Conservation (phyloP, 1,139 yeast species). For the Saccharomyces hybrid region DNA sequence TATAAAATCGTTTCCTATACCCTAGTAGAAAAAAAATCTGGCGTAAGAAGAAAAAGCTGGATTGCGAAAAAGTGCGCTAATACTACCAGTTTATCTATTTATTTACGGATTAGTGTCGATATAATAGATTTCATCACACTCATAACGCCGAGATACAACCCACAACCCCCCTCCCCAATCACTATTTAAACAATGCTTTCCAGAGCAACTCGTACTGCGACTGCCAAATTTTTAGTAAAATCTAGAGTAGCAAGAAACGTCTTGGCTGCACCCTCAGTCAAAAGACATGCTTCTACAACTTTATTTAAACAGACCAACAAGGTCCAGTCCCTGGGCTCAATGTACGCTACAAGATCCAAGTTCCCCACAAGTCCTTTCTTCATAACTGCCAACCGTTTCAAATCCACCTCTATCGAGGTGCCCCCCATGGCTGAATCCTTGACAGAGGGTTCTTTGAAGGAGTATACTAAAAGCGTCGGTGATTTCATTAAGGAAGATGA, state of each 20-base stretch:
- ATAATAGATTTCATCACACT: too few species aligned
- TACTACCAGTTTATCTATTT: neutral
- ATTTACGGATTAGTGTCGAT: too few species aligned
- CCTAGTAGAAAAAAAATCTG: neutral
- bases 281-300: constrained; percentile 5
- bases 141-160: too few species aligned
- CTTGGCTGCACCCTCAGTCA: neutral
- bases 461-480: constrained; percentile 75
- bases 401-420: constrained; percentile 60
- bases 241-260: neutral
- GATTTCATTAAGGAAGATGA: constrained; percentile 86
- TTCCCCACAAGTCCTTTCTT: neutral
- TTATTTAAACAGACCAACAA: neutral
- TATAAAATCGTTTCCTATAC: neutral
- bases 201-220: neutral
- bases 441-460: constrained; percentile 90
- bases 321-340: neutral
- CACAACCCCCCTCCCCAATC: neutral
- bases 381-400: constrained; percentile 16
- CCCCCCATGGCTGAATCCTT: constrained; percentile 99
- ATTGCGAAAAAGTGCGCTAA: neutral
- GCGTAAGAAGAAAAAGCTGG: neutral
- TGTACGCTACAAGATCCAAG: neutral
- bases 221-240: constrained; percentile 2
- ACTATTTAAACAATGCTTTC: constrained; percentile 1